Evolutionary conservation across 768 basidiomycete species (phyloP), one percentile per base, ranked within the genome.

Genomic region (Boletus coccyginus): DNA sequence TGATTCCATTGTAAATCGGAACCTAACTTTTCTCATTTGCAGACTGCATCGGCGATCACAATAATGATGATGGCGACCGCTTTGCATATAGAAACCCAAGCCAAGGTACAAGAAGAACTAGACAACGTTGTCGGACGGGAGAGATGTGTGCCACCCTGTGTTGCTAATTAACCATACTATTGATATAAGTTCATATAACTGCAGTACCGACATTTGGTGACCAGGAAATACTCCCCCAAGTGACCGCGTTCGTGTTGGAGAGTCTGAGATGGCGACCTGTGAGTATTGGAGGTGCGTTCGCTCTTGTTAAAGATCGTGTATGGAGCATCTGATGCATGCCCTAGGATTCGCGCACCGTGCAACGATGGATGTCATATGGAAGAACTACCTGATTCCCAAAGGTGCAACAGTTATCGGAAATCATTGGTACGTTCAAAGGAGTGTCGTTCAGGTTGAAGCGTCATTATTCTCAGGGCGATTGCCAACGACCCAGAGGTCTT

Each of bases 281-380:
- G 12, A 67, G 46, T 9, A 44, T 69, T 5, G 63, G 64, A 57
- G 74, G 73, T 61, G 27, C 43, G 59, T 56, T 43, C 24, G 6
- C n/a, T 31, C 38, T 13, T 21, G n/a, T 24, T 7, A 14, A 13
- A 10, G 12, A 33, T 12, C 6, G 33, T 33, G 6, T 33, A 13
- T 33, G 12, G 33, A 13, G 10, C 17, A 8, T 39, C n/a, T 54
- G 33, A 49, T 19, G 70, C 12, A 33, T 76, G 6, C 71, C 75
- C 29, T 27, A 66, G 85, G 86, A 1, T 81, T 87, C 51, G 75
- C 81, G 0, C 86, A 89, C 57, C 78, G 79, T 46, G 78, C 85
- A 0, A 87, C 81, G 1, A 78, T 77, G 46, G 85, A 88, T 50
- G 75, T 89, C 14, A 38, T 72, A 5, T 70, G 70, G 53, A 66